Conservation (phyloP, 78 protist species). For the Pelomyxa schiedti region DNA sequence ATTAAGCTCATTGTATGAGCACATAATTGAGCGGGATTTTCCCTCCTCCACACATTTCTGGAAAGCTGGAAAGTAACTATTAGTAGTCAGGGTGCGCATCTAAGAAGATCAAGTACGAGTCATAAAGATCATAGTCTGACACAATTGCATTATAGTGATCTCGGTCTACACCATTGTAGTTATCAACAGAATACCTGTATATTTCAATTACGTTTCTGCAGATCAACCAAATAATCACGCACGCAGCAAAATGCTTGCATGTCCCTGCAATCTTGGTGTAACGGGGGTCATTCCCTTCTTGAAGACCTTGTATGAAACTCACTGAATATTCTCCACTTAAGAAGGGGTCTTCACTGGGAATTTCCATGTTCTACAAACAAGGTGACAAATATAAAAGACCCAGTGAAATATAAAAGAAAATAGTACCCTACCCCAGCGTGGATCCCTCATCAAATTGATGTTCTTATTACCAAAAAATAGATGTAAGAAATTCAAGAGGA, state of each 20-base stretch:
- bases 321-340: conserved; percentile 3
- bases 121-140: neutral
- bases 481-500: no score
- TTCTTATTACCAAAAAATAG: no score
- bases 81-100: no score
- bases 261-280: conserved; percentile 2
- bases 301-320: neutral
- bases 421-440: conserved; percentile 48
- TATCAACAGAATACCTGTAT: conserved; percentile 18
- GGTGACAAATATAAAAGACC: conserved; percentile 7
- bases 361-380: conserved; percentile 47
- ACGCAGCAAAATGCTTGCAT: conserved; percentile 8
- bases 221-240: neutral
- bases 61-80: conserved; percentile 24
- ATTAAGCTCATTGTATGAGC: conserved; percentile 33
- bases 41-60: conserved; percentile 1
- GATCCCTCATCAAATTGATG: conserved; percentile 50
- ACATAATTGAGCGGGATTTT: conserved; percentile 22
- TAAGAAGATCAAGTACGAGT: no score
- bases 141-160: conserved; percentile 21
- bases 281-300: conserved; percentile 10
- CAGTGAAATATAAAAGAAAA: neutral
- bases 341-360: conserved; percentile 46
- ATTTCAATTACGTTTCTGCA: neutral
- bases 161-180: conserved; percentile 5